Base-by-base conservation (phyloP, 2,329 filamentous ascomycete species). In the Pestalotiopsis sp. region DNA sequence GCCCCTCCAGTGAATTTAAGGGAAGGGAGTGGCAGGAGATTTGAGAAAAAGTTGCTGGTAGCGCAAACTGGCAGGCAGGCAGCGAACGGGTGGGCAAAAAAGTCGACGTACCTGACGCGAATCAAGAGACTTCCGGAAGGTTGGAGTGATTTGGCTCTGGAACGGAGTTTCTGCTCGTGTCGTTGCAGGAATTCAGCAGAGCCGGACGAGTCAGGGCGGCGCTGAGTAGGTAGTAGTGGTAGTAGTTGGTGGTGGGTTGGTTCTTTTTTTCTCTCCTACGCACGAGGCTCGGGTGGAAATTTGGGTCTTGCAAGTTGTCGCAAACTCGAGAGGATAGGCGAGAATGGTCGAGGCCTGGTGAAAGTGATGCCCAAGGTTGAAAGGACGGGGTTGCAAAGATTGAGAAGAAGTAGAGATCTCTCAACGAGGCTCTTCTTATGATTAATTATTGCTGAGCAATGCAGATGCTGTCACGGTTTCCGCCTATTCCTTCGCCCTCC, bases 381-480 rank as follows among this genome's bases (percentile, higher is more conserved):
- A 25, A 36, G 11, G 38, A 39, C 27, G 13, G 59, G 25, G 31
- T 39, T 36, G 31, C 31, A 39, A 39, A 39, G 25, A 52, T n/a
- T 52, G 27, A n/a, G n/a, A 20, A 62, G n/a, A 36, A 41, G 17
- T 9, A n/a, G 59, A n/a, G 23, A 25, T 59, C 17, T 20, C 11
- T 2, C 14, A 39, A 39, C n/a, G 59, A 20, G n/a, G 25, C 31
- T 62, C 25, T 62, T 62, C 9, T 52, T 52, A 52, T 52, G 45
- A 52, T 52, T 52, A 52, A 64, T 60, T 59, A 23, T 59, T 66
- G 64, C 64, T 66, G 64, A 66, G 64, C 64, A 66, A 66, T 66
- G 55, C 64, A 66, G 23, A 27, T 20, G 58, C 23, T 59, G 27
- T 36, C 52, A 55, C 55, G 58, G 52, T 38, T 66, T 65, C 64